These are phyloP conservation scores for Mucor saturninus DNA, from an alignment of 371 early-diverging fungal genomes.

Conservation along the genomic window DNA sequence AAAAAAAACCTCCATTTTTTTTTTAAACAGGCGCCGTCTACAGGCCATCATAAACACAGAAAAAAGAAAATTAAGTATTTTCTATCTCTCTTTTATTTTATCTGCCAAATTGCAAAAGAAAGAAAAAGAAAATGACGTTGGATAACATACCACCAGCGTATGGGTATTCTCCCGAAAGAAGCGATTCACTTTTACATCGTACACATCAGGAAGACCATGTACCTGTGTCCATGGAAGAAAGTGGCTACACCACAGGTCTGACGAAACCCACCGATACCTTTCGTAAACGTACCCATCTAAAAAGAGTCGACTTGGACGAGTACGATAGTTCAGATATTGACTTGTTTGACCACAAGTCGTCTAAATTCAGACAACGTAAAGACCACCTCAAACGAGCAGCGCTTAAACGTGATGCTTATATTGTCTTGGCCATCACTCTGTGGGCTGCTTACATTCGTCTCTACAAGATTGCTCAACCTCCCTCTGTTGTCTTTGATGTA, in stretches of 20 bases:
- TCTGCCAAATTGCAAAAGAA: neutral
- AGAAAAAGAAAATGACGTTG: slow-evolving; percentile 3
- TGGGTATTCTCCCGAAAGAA: slow-evolving; percentile 9
- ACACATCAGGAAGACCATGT: slow-evolving; percentile 24
- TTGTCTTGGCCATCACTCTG: slow-evolving; percentile 36
- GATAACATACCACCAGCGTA: slow-evolving; percentile 6
- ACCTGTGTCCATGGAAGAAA: slow-evolving; percentile 25
- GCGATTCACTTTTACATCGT: slow-evolving; percentile 18
- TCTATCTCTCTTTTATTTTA: slow-evolving; percentile 1
- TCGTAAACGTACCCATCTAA: slow-evolving; percentile 21
- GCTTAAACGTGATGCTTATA: slow-evolving; percentile 42
- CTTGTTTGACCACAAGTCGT: slow-evolving; percentile 33
- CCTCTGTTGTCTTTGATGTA: slow-evolving; percentile 50
- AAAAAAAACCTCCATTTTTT: too few relatives aligned
- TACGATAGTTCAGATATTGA: slow-evolving; percentile 30
- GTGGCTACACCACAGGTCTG: slow-evolving; percentile 20
- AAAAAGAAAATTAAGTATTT: too few relatives aligned
- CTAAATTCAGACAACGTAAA: slow-evolving; percentile 30
- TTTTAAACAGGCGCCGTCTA: too few relatives aligned
- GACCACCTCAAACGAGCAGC: slow-evolving; percentile 16
- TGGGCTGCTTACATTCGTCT: slow-evolving; percentile 51
- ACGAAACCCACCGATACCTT: slow-evolving; percentile 14
- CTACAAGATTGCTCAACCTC: slow-evolving; percentile 49
- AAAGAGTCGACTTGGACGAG: slow-evolving; percentile 2
- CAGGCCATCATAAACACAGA: too few relatives aligned